These are phyloP conservation scores for Laguncularia racemosa DNA, from an alignment of 345 rosid genomes.

Conservation along the genomic window DNA sequence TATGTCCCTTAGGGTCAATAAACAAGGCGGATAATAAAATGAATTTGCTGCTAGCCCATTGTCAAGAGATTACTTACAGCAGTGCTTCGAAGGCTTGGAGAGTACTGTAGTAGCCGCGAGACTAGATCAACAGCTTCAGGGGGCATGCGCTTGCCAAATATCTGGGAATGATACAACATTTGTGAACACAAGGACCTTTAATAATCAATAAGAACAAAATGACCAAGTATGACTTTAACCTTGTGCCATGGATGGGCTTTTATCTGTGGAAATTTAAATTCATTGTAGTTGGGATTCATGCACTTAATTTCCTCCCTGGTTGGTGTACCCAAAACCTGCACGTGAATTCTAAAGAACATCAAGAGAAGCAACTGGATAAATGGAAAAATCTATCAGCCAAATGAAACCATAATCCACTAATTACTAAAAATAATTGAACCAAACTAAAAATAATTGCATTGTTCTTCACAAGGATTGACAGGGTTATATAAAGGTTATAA, in stretches of 20 bases:
- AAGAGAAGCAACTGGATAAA: background rate
- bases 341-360: background rate
- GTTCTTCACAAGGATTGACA: constrained; percentile 4
- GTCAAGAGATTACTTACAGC: constrained; percentile 54
- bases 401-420: too few relatives aligned
- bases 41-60: background rate
- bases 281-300: constrained; percentile 98
- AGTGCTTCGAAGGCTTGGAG: constrained; percentile 86
- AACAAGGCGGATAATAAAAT: background rate
- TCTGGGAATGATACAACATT: constrained; percentile 28
- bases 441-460: background rate
- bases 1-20: background rate
- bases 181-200: background rate
- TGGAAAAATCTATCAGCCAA: too few relatives aligned
- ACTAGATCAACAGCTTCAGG: constrained; percentile 97
- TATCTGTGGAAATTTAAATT: constrained; percentile 95
- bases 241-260: constrained; percentile 99
- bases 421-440: too few relatives aligned
- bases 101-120: constrained; percentile 91
- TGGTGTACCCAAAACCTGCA: constrained; percentile 94
- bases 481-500: background rate
- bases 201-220: too few relatives aligned
- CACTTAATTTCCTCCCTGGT: constrained; percentile 97
- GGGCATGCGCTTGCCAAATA: constrained; percentile 95
- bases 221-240: constrained; percentile 26